These are phyloP conservation scores for Fraxinus floribunda DNA, from an alignment of 305 asterid species.

Conservation along the genomic window DNA sequence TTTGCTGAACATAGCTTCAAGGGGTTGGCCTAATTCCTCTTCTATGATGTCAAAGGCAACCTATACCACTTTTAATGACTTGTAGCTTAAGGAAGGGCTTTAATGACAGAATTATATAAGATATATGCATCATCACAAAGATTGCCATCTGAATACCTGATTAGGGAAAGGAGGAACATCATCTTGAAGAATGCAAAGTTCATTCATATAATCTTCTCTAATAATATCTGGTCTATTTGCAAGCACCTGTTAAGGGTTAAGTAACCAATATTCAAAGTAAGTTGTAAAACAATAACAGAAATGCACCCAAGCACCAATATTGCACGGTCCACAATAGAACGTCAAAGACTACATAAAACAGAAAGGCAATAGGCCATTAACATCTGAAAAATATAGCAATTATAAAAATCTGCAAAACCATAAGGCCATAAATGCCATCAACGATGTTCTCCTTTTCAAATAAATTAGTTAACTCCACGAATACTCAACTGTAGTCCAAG, in stretches of 20 bases:
- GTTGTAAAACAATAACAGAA: background rate
- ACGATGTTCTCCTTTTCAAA: background rate
- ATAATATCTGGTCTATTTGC: slow-evolving; percentile 99
- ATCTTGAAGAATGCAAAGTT: slow-evolving; percentile 98
- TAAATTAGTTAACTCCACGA: background rate
- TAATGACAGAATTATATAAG: slow-evolving; percentile 22
- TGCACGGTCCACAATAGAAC: background rate
- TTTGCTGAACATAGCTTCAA: slow-evolving; percentile 92
- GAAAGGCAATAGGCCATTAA: background rate
- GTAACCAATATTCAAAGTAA: background rate
- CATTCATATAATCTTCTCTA: slow-evolving; percentile 98
- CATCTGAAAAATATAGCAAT: background rate
- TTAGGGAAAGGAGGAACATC: slow-evolving; percentile 97
- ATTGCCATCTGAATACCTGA: slow-evolving; percentile 57
- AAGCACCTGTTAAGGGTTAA: slow-evolving; percentile 53
- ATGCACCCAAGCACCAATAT: background rate
- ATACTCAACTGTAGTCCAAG: background rate
- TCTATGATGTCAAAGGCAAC: slow-evolving; percentile 95
- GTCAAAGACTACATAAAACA: background rate
- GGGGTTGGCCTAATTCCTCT: slow-evolving; percentile 96
- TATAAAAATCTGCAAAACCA: background rate
- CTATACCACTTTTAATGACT: slow-evolving; percentile 68
- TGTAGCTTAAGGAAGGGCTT: slow-evolving; percentile 34
- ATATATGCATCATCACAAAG: slow-evolving; percentile 30
- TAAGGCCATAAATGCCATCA: background rate